Conservation (phyloP, 2,329 filamentous ascomycete genomes). For the Fusarium keratoplasticum region DNA sequence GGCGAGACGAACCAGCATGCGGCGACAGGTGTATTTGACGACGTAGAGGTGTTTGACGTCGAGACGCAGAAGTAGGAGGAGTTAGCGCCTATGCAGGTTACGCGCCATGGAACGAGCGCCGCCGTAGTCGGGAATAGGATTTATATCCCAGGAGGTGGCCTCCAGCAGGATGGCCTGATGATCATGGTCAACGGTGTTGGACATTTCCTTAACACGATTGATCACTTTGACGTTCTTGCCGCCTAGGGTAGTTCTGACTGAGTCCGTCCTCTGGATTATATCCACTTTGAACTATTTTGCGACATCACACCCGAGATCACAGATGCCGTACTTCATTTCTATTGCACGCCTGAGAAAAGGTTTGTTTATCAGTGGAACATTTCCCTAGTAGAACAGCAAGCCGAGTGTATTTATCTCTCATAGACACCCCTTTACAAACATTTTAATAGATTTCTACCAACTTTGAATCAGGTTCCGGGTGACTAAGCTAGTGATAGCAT, state of each 20-base stretch:
- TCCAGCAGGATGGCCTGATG: neutral
- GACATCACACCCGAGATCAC: neutral
- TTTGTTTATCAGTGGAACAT: too few relatives aligned
- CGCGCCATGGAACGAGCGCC: neutral
- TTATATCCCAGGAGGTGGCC: neutral
- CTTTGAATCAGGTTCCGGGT: neutral
- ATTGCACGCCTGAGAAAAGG: too few relatives aligned
- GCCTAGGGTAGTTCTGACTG: neutral
- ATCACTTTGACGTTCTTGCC: neutral
- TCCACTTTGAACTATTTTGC: neutral
- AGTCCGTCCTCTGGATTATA: neutral
- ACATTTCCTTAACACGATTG: neutral
- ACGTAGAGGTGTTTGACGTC: neutral
- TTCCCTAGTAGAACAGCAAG: neutral
- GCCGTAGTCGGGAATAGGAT: neutral
- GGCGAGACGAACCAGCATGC: neutral
- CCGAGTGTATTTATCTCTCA: neutral
- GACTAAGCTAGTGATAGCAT: neutral
- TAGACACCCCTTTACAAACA: neutral
- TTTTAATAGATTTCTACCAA: neutral
- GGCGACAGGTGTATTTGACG: neutral
- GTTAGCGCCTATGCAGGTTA: neutral
- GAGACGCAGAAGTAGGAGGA: neutral
- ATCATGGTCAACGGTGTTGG: neutral
- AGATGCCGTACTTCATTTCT: too few relatives aligned